Percentiles rank a stretch among this genome's conserved stretches.
phyloP scores from a whole-genome alignment of 345 rosid species.

The Salix caprea region DNA sequence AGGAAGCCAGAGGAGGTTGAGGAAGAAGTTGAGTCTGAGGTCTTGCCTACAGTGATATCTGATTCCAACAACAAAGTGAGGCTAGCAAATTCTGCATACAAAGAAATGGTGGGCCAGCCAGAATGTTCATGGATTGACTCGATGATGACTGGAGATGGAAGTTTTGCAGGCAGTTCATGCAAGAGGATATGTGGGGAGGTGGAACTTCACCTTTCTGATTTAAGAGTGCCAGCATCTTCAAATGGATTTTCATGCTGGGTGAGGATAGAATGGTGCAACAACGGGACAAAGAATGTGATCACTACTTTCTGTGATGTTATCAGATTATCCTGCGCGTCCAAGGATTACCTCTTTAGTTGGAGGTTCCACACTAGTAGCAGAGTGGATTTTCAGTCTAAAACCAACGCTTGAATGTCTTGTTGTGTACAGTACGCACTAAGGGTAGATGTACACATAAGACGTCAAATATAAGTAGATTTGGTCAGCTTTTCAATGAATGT shows the following conservation, averaged over 20 bases:
- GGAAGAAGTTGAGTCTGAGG: conserved; percentile 68
- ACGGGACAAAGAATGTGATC: conserved; percentile 43
- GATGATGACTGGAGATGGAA: conserved; percentile 34
- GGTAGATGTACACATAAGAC: conserved; percentile 5
- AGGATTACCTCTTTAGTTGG: conserved; percentile 69
- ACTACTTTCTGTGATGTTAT: conserved; percentile 66
- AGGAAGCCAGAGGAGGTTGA: conserved; percentile 67
- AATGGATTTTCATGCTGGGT: conserved; percentile 84
- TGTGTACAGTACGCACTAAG: background rate
- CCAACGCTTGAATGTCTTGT: conserved; percentile 18
- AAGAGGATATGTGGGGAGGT: conserved; percentile 87
- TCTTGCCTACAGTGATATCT: conserved; percentile 62
- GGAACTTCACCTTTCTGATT: conserved; percentile 42
- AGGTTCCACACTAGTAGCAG: conserved; percentile 55
- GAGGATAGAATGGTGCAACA: conserved; percentile 74
- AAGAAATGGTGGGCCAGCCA: conserved; percentile 94
- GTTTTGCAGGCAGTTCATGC: conserved; percentile 19
- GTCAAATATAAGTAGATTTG: conserved; percentile 6
- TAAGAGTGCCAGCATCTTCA: conserved; percentile 35
- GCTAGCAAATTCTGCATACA: conserved; percentile 82
- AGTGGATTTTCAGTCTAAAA: conserved; percentile 31
- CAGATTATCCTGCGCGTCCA: conserved; percentile 54
- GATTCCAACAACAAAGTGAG: conserved; percentile 79
- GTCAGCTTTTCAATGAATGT: conserved; percentile 15
- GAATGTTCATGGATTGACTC: conserved; percentile 87